These are phyloP conservation scores for Lagenaria siceraria DNA, from an alignment of 306 rosid genomes.

Conservation along the genomic window DNA sequence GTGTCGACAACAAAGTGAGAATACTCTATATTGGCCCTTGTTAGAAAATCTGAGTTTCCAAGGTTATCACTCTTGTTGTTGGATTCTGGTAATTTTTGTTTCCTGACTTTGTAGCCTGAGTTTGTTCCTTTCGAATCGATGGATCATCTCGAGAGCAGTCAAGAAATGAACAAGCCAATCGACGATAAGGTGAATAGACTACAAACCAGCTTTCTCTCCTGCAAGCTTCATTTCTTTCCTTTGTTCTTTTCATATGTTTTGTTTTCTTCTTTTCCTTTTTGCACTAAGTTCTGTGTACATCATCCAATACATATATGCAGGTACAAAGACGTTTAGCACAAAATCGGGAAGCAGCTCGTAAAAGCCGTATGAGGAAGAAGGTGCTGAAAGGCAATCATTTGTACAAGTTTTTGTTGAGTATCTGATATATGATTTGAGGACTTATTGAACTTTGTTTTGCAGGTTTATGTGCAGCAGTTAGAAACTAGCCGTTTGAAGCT, in stretches of 20 bases:
- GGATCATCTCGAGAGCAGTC: conserved; percentile 37
- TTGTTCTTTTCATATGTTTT: neutral
- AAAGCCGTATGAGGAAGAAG: conserved; percentile 70
- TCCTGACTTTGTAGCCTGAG: conserved; percentile 35
- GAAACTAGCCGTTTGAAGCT: conserved; percentile 78
- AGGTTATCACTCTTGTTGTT: conserved; percentile 7
- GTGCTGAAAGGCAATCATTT: conserved; percentile 17
- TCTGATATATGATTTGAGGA: neutral
- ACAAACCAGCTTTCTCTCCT: neutral
- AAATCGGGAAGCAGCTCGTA: conserved; percentile 87
- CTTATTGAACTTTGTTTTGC: conserved; percentile 1
- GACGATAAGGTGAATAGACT: conserved; percentile 51
- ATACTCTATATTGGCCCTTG: neutral
- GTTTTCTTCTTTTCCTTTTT: neutral
- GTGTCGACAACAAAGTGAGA: conserved; percentile 40
- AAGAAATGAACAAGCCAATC: conserved; percentile 32
- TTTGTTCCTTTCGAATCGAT: conserved; percentile 37
- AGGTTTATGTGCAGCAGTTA: conserved; percentile 91
- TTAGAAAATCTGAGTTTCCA: neutral
- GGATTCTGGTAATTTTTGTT: conserved; percentile 10
- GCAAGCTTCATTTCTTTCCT: conserved; percentile 2
- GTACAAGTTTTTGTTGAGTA: neutral
- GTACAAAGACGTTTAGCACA: conserved; percentile 62
- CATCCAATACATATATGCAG: conserved; percentile 19
- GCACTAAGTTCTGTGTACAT: neutral